phyloP scores from a whole-genome alignment of 2,329 filamentous ascomycete species.

The Sphaerostilbella broomeana region DNA sequence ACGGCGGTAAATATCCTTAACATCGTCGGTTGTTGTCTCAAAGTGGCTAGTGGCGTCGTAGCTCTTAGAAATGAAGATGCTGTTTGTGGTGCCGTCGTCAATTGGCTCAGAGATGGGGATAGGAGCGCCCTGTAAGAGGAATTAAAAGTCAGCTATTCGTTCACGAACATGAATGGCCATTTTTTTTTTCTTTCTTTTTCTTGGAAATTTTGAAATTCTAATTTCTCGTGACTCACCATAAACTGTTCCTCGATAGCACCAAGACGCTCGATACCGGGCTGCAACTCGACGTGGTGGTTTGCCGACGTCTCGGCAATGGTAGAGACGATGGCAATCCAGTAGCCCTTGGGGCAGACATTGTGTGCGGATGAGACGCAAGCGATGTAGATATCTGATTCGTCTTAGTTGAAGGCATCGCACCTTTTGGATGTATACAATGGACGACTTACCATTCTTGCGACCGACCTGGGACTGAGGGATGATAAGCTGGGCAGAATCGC shows the following conservation, averaged over 20 bases:
- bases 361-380: slow-evolving; percentile 92
- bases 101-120: slow-evolving; percentile 92
- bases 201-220: no score
- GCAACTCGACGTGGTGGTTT: slow-evolving; percentile 94
- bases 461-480: slow-evolving; percentile 97
- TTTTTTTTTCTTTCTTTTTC: no score
- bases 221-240: slow-evolving; percentile 68
- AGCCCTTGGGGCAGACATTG: slow-evolving; percentile 97
- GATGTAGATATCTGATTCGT: slow-evolving; percentile 77
- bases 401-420: no score
- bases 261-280: slow-evolving; percentile 85
- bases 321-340: slow-evolving; percentile 97
- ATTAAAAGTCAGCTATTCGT: background rate
- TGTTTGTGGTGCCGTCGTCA: slow-evolving; percentile 74
- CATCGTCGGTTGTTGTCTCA: slow-evolving; percentile 85
- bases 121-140: slow-evolving; percentile 55
- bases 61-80: slow-evolving; percentile 96
- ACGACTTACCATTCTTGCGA: slow-evolving; percentile 79
- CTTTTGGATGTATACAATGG: no score
- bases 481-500: slow-evolving; percentile 89
- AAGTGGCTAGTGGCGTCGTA: slow-evolving; percentile 98
- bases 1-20: slow-evolving; percentile 85
- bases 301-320: slow-evolving; percentile 88
- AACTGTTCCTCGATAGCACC: slow-evolving; percentile 96
- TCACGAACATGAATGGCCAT: no score